phyloP scores from a whole-genome alignment of 2,329 filamentous ascomycete genomes.

The Clonostachys chloroleuca region DNA sequence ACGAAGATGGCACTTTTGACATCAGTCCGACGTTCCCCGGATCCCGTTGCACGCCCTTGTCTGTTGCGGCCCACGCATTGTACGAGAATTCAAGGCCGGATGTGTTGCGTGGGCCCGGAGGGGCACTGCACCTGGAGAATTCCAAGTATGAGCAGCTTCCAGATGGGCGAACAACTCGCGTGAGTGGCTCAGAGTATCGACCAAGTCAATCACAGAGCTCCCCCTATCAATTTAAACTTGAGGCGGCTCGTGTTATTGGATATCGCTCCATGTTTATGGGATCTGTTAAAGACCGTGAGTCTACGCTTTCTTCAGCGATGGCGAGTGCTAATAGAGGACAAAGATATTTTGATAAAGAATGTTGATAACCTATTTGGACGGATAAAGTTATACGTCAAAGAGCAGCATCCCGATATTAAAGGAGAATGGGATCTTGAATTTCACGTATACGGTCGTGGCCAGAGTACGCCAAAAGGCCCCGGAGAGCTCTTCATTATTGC shows the following conservation, averaged over 20 bases:
- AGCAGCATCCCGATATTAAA: slow-evolving; percentile 2
- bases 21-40: slow-evolving; percentile 31
- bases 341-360: slow-evolving; percentile 23
- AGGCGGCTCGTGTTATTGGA: slow-evolving; percentile 33
- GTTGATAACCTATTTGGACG: slow-evolving; percentile 20
- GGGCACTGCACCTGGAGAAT: slow-evolving; percentile 42
- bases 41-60: slow-evolving; percentile 37
- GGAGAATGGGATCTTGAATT: slow-evolving; percentile 15
- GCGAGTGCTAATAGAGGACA: not conserved
- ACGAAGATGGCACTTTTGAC: slow-evolving; percentile 36
- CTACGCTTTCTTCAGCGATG: not conserved
- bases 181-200: slow-evolving; percentile 15
- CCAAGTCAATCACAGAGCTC: slow-evolving; percentile 4
- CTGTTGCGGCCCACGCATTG: slow-evolving; percentile 47
- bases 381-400: slow-evolving; percentile 7
- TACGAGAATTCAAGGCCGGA: slow-evolving; percentile 52
- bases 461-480: not conserved
- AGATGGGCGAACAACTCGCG: slow-evolving; percentile 1
- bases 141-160: slow-evolving; percentile 11
- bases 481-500: slow-evolving; percentile 36
- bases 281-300: not conserved
- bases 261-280: slow-evolving; percentile 39
- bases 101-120: slow-evolving; percentile 42
- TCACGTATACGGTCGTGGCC: slow-evolving; percentile 29
- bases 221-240: slow-evolving; percentile 40